Evolutionary conservation across 2,329 filamentous ascomycete genomes (phyloP).

Genomic region (Coniochaeta sp.): DNA sequence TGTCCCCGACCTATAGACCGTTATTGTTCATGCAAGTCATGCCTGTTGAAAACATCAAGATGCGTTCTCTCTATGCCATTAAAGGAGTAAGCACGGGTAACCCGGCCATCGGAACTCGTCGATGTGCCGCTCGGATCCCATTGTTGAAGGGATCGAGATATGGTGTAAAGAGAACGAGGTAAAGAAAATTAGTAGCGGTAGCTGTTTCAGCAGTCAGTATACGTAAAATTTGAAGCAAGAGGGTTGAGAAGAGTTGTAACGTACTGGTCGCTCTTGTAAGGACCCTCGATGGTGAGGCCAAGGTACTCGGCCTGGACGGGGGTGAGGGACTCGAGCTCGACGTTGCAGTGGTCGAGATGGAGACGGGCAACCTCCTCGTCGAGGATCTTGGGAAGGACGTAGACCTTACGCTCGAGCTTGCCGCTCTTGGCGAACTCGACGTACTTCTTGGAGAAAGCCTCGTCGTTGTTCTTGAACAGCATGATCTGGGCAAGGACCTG

Average conservation of each 20-base stretch:
- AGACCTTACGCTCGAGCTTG: constrained; percentile 88
- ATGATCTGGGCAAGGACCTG: constrained; percentile 99
- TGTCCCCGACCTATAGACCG: constrained; percentile 10
- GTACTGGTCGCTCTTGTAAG: constrained; percentile 94
- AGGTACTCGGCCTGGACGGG: constrained; percentile 91
- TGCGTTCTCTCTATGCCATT: constrained; percentile 2
- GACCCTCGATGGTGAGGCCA: constrained; percentile 75
- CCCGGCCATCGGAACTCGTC: not conserved
- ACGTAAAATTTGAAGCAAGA: not conserved
- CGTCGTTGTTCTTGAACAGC: constrained; percentile 88
- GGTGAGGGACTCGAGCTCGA: constrained; percentile 82
- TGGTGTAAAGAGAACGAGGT: constrained; percentile 1
- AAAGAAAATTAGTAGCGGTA: constrained; percentile 58
- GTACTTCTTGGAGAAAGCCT: constrained; percentile 86
- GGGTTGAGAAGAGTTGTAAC: constrained; percentile 19
- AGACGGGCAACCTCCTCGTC: constrained; percentile 97
- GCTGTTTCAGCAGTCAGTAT: constrained; percentile 26
- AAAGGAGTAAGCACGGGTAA: constrained; percentile 3
- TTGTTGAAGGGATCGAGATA: not conserved
- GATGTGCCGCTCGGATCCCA: not conserved
- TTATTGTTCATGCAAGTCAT: constrained; percentile 18
- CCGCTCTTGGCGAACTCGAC: constrained; percentile 89
- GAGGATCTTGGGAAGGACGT: constrained; percentile 96
- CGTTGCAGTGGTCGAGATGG: constrained; percentile 90
- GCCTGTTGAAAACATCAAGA: constrained; percentile 18